Evolutionary conservation across 2,329 filamentous ascomycete genomes (phyloP).

Genomic region (Acephala macrosclerotiorum): DNA sequence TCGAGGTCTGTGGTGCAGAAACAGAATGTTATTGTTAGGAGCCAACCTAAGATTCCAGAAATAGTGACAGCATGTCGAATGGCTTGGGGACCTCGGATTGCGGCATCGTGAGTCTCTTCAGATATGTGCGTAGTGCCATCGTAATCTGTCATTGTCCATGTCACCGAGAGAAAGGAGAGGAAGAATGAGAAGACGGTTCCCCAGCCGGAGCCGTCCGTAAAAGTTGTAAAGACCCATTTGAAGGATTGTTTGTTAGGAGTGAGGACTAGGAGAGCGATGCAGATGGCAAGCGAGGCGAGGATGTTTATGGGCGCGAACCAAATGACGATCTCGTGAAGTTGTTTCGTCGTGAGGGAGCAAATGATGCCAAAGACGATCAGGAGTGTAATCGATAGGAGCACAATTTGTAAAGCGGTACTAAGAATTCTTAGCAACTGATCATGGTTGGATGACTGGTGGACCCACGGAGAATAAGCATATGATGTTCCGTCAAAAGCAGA

Average conservation of each 20-base stretch:
- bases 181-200: slow-evolving; percentile 68
- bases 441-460: background rate
- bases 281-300: slow-evolving; percentile 65
- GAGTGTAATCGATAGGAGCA: slow-evolving; percentile 62
- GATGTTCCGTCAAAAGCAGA: slow-evolving; percentile 55
- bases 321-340: slow-evolving; percentile 63
- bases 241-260: slow-evolving; percentile 66
- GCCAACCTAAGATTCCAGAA: slow-evolving; percentile 66
- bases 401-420: slow-evolving; percentile 65
- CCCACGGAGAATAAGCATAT: slow-evolving; percentile 65
- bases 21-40: slow-evolving; percentile 68
- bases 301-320: slow-evolving; percentile 75
- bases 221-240: slow-evolving; percentile 66
- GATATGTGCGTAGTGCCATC: slow-evolving; percentile 74
- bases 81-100: slow-evolving; percentile 64
- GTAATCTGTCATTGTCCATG: slow-evolving; percentile 74
- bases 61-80: slow-evolving; percentile 66
- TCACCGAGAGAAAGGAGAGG: slow-evolving; percentile 61
- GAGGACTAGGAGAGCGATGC: slow-evolving; percentile 62
- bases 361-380: slow-evolving; percentile 62
- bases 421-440: background rate
- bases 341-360: slow-evolving; percentile 68
- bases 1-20: slow-evolving; percentile 68
- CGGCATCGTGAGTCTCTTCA: slow-evolving; percentile 71
- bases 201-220: slow-evolving; percentile 70